Percentiles rank a stretch among this genome's conserved stretches.
phyloP scores from a whole-genome alignment of 169 alveolate genomes.

The Eimeria falciformis region DNA sequence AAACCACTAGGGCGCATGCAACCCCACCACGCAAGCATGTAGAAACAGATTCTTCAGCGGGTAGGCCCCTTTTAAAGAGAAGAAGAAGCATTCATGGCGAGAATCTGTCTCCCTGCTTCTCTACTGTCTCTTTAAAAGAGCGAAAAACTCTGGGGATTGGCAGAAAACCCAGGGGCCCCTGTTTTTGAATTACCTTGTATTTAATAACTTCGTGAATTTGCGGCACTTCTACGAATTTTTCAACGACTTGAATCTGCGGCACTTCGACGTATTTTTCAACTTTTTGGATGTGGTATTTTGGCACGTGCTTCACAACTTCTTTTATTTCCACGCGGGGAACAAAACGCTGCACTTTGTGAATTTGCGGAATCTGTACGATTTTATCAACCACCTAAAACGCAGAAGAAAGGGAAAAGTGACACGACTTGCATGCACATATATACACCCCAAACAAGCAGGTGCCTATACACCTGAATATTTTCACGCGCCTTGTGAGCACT shows the following conservation, averaged over 20 bases:
- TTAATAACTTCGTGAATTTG: slow-evolving; percentile 74
- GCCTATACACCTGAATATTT: too few species aligned
- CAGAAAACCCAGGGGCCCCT: too few species aligned
- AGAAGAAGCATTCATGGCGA: too few species aligned
- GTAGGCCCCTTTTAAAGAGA: too few species aligned
- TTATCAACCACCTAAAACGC: slow-evolving; percentile 76
- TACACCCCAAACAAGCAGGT: not conserved
- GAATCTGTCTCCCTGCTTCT: too few species aligned
- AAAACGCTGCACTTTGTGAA: slow-evolving; percentile 65
- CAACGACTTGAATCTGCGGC: slow-evolving; percentile 71
- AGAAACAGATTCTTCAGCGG: too few species aligned
- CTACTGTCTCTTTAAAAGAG: too few species aligned
- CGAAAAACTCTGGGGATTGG: too few species aligned
- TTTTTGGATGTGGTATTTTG: slow-evolving; percentile 32
- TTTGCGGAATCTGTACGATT: slow-evolving; percentile 80
- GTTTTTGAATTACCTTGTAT: not conserved
- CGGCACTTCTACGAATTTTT: slow-evolving; percentile 82
- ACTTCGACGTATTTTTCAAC: slow-evolving; percentile 55
- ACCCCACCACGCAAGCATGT: too few species aligned
- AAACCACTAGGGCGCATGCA: too few species aligned
- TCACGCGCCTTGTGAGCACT: too few species aligned
- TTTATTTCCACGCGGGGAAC: slow-evolving; percentile 60
- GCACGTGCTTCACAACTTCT: slow-evolving; percentile 28
- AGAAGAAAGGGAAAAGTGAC: not conserved
- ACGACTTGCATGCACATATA: not conserved